Evolutionary conservation across 805 yeast species (phyloP), one percentile per base, ranked within the genome.

Genomic region (Candida piceae): DNA sequence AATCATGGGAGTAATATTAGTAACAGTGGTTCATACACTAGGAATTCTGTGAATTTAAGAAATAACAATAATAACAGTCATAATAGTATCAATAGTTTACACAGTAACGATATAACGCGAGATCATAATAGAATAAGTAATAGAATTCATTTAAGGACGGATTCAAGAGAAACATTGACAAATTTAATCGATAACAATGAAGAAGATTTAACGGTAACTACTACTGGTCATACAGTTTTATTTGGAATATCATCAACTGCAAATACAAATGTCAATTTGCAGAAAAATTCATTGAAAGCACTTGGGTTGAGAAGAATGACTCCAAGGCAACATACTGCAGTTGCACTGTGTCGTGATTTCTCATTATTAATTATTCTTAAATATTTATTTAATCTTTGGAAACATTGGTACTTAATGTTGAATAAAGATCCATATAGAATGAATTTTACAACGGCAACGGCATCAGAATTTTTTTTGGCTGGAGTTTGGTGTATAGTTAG

Each of bases 401-500:
- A 38, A 18, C 50, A 50, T 17, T 58, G 59, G 55, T 52, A 57
- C 32, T 15, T 30, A 16, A 34, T 57, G 42, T 40, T 45, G 5
- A 44, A 52, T 20, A 34, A 45, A 17, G 36, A 44, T 16, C 48
- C 46, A 8, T 46, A 44, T 46, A 36, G 46, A 47, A 20, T 53
- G 53, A 36, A 52, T 57, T 34, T 56, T 16, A 76, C 83, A 1
- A 58, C 73, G 1, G 88, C 85, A 1, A 64, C 88, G 27, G 73
- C 86, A 1, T 77, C 89, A 0, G 96, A 88, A 54, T 82, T 81
- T 49, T 69, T 87, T 41, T 63, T 88, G 41, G 83, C 95, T 4
- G 89, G 89, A 0, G 58, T 90, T n/a, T 90, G 97, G 97, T 86
- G 96, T 57, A 53, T 84, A 4, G 97, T 90, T 8, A 77, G 95